Base-by-base conservation (phyloP, 805 yeast species). In the Candida succiphila region DNA sequence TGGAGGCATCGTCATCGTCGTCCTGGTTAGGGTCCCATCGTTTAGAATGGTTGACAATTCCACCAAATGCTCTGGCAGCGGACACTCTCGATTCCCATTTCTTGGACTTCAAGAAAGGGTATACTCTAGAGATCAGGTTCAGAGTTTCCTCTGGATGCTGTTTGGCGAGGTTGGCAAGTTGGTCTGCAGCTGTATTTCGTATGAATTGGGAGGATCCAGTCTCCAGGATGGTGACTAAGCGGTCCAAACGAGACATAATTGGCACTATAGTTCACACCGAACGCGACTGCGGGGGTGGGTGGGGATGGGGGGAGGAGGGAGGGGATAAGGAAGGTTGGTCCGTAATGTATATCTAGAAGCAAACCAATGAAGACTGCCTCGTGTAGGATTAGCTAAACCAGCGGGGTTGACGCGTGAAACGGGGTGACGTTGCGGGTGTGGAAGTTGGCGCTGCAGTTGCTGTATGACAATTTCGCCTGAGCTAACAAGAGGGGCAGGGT, bases 71-170 rank as follows among this genome's bases (percentile, higher is more conserved):
- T 35, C 86, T 65, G 1, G 96, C 96, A 1, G 99, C 92, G 1
- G 97, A 78, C 1, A 83, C 79, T 53, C 99, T 70, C 0, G 98
- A 88, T 54, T 92, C 99, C 99, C 99, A 92, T 58, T 79, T 86
- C 37, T 66, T 69, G 18, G 86, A 75, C 48, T 76, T 72, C 37
- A 92, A 65, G 52, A 77, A 92, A 0, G 99, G 97, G 46, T 87
- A 85, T 1, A 92, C 95, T 38, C 97, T 68, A 13, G 95, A 85
- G 23, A 92, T 60, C 27, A 92, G 61, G 37, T 80, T 80, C 34
- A 86, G 66, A 16, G 84, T 74, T 48, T 92, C 97, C 49, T 89
- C 97, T 0, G 97, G 96, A 49, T 92, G 97, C 28, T 82, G 81
- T 54, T 82, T 82, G 19, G 96, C 96, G 25, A 94, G 67, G 44